A percentile compares a stretch with the other conserved stretches of the same genome.
These are phyloP conservation scores for Posidonia oceanica DNA, from an alignment of 116 monocot species.

Conservation along the genomic window DNA sequence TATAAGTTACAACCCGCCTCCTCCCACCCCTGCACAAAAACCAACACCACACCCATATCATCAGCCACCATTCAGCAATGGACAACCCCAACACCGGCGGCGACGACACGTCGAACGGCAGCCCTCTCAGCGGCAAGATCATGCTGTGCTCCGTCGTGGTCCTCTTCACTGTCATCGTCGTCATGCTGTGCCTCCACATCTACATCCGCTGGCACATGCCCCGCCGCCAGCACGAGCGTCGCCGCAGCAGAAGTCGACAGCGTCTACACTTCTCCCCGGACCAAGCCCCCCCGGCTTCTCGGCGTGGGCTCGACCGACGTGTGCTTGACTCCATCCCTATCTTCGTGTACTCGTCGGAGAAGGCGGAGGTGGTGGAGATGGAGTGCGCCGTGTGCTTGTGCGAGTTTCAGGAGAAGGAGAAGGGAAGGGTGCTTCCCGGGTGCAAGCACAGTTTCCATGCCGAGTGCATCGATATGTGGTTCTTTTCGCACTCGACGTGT, in stretches of 20 bases:
- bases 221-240: too few relatives aligned
- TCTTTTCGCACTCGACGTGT: conserved; percentile 4
- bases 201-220: conserved; percentile 23
- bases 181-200: conserved; percentile 33
- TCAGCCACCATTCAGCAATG: too few relatives aligned
- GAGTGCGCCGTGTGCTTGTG: conserved; percentile 7
- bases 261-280: too few relatives aligned
- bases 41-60: too few relatives aligned
- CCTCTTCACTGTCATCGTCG: conserved; percentile 21
- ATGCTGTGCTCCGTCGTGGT: conserved; percentile 27
- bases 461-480: conserved; percentile 11
- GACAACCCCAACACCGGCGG: too few relatives aligned
- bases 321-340: too few relatives aligned
- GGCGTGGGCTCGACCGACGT: neutral
- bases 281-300: too few relatives aligned
- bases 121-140: neutral
- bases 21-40: too few relatives aligned
- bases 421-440: neutral
- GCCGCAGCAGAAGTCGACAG: too few relatives aligned
- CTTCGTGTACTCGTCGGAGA: neutral
- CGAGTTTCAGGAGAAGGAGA: neutral
- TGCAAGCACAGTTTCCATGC: conserved; percentile 4
- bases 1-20: too few relatives aligned
- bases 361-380: neutral
- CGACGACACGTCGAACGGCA: too few relatives aligned